Evolutionary conservation across 2,329 filamentous ascomycete genomes (phyloP).

Genomic region (Dothideomycetes sp.): DNA sequence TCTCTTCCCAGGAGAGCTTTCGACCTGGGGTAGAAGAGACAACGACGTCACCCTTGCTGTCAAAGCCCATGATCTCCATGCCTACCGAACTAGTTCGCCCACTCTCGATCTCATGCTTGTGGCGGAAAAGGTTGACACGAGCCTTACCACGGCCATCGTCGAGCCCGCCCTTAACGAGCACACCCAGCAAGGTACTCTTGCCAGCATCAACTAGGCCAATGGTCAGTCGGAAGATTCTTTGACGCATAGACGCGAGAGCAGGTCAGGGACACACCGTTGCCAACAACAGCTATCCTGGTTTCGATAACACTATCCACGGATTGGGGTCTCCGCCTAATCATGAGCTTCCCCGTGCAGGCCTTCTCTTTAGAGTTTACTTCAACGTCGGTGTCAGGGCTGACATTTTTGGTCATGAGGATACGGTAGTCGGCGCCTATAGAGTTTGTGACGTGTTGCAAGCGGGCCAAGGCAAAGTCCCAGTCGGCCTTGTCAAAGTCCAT

Average conservation of each 20-base stretch:
- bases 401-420: slow-evolving; percentile 80
- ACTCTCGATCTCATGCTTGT: slow-evolving; percentile 96
- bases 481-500: slow-evolving; percentile 67
- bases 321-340: slow-evolving; percentile 66
- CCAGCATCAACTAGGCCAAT: slow-evolving; percentile 67
- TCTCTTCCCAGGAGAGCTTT: slow-evolving; percentile 93
- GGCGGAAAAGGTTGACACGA: slow-evolving; percentile 88
- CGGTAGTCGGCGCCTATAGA: slow-evolving; percentile 64
- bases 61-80: slow-evolving; percentile 98
- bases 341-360: slow-evolving; percentile 73
- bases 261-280: slow-evolving; percentile 66
- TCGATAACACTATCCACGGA: slow-evolving; percentile 84
- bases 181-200: slow-evolving; percentile 91
- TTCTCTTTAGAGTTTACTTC: slow-evolving; percentile 58
- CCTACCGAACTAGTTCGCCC: slow-evolving; percentile 92
- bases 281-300: slow-evolving; percentile 91
- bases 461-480: slow-evolving; percentile 63
- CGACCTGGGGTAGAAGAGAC: slow-evolving; percentile 73
- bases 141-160: slow-evolving; percentile 92
- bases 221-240: too few relatives aligned
- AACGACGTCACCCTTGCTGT: slow-evolving; percentile 74
- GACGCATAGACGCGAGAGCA: too few relatives aligned
- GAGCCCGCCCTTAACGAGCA: slow-evolving; percentile 87
- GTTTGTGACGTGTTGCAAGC: slow-evolving; percentile 57
- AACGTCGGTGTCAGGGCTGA: slow-evolving; percentile 68